phyloP scores from a whole-genome alignment of 192 early-diverging fungal species.

The Coemansia sp. region DNA sequence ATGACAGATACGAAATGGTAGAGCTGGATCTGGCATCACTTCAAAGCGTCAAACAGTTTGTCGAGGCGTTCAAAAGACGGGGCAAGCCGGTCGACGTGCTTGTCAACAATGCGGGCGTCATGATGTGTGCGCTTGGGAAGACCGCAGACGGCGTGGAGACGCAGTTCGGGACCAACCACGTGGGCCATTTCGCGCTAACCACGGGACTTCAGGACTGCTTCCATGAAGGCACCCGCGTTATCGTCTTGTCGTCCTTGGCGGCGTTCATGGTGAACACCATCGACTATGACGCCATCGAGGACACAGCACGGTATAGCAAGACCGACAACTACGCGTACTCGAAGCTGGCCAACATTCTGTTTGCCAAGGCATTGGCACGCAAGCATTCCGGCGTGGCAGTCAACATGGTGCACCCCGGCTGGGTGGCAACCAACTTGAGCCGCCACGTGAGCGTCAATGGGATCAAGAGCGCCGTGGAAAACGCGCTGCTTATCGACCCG shows the following conservation, averaged over 20 bases:
- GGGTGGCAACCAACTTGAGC: conserved; percentile 20
- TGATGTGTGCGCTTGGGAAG: conserved; percentile 59
- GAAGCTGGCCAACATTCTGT: conserved; percentile 52
- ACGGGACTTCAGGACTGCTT: conserved; percentile 28
- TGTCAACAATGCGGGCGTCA: conserved; percentile 61
- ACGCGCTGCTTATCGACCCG: conserved; percentile 13
- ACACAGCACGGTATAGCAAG: conserved; percentile 14
- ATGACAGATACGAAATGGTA: conserved; percentile 38
- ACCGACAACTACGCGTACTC: conserved; percentile 34
- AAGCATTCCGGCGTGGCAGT: conserved; percentile 19
- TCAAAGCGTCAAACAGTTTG: conserved; percentile 45
- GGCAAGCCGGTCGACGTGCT: conserved; percentile 32
- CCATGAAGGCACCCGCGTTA: conserved; percentile 30
- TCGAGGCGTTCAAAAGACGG: conserved; percentile 32
- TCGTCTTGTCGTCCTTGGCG: conserved; percentile 44
- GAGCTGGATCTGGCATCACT: conserved; percentile 59
- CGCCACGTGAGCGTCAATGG: conserved; percentile 22
- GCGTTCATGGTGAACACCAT: conserved; percentile 24
- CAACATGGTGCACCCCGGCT: conserved; percentile 36
- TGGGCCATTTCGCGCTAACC: conserved; percentile 58
- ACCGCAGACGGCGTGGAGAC: conserved; percentile 66
- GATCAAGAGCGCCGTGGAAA: conserved; percentile 8
- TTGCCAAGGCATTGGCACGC: conserved; percentile 38
- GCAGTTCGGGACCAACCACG: conserved; percentile 70
- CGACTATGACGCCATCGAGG: conserved; percentile 22